These are phyloP conservation scores for Puccinia sorghi DNA, from an alignment of 1,284 basidiomycete genomes.

Conservation along the genomic window DNA sequence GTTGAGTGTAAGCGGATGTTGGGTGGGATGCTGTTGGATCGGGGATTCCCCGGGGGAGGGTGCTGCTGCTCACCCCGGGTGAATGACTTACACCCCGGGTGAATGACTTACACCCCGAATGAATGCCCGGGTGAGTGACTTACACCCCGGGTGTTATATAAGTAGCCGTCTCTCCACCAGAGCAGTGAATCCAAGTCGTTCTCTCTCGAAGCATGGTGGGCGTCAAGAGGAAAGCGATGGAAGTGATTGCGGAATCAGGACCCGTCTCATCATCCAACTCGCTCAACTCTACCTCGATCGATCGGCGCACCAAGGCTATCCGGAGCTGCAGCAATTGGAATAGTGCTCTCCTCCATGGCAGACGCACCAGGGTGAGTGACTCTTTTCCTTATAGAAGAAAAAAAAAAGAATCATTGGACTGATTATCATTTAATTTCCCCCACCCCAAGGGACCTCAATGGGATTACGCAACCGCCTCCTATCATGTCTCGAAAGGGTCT, in stretches of 20 bases:
- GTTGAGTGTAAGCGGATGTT: no score
- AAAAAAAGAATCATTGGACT: not conserved
- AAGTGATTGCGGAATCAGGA: not conserved
- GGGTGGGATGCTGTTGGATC: no score
- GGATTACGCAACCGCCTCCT: conserved; percentile 33
- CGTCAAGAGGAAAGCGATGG: not conserved
- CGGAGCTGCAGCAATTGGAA: conserved; percentile 36
- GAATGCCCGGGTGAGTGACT: no score
- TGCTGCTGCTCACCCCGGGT: no score
- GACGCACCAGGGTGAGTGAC: conserved; percentile 30
- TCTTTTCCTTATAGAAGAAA: not conserved
- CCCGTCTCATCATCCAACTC: not conserved
- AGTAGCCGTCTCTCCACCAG: no score
- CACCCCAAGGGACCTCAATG: conserved; percentile 24
- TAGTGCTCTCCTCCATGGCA: conserved; percentile 37
- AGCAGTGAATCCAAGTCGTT: no score
- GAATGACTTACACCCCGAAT: no score
- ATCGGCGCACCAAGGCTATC: conserved; percentile 26
- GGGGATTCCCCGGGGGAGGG: no score
- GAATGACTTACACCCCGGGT: no score
- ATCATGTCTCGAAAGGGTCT: conserved; percentile 31
- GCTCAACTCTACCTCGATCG: not conserved
- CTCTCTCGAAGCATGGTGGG: no score
- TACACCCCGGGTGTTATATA: no score
- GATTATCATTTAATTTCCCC: not conserved